Evolutionary conservation across 2,329 filamentous ascomycete genomes (phyloP).

Genomic region (Colletotrichum tanaceti): DNA sequence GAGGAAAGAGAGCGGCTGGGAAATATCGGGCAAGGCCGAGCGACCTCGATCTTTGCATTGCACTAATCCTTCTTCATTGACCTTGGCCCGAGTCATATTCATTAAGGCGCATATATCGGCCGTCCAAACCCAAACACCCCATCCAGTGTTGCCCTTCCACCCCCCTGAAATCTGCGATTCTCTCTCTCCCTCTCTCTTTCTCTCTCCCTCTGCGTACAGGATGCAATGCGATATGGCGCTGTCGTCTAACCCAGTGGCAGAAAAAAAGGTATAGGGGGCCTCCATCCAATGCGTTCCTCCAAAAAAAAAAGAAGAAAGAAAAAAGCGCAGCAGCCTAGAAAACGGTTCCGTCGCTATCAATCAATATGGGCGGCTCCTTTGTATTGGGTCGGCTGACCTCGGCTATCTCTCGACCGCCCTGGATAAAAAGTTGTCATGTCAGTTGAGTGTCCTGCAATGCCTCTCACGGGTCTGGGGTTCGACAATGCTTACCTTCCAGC

Average conservation of each 20-base stretch:
- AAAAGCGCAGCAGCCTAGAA: constrained; percentile 68
- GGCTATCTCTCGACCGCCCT: constrained; percentile 94
- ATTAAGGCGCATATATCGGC: constrained; percentile 33
- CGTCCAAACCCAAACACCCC: background rate
- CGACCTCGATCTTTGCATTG: constrained; percentile 19
- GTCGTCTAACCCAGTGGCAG: constrained; percentile 27
- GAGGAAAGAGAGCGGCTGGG: background rate
- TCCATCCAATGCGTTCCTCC: constrained; percentile 34
- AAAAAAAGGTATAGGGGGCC: constrained; percentile 39
- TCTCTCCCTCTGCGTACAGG: background rate
- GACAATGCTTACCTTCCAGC: constrained; percentile 84
- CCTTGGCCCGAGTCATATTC: constrained; percentile 29
- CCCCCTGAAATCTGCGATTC: too few species aligned
- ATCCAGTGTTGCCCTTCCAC: too few species aligned
- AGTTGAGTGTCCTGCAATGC: background rate
- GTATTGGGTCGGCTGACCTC: constrained; percentile 96
- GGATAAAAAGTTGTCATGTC: constrained; percentile 37
- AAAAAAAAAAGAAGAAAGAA: background rate
- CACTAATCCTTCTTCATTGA: constrained; percentile 15
- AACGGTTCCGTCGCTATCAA: constrained; percentile 94
- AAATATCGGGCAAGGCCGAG: constrained; percentile 8
- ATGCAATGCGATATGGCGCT: constrained; percentile 12
- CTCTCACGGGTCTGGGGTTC: background rate
- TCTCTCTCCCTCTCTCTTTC: too few species aligned
- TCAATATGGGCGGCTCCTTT: constrained; percentile 95